phyloP scores from a whole-genome alignment of 768 basidiomycete genomes.

The Heimioporus sp. region DNA sequence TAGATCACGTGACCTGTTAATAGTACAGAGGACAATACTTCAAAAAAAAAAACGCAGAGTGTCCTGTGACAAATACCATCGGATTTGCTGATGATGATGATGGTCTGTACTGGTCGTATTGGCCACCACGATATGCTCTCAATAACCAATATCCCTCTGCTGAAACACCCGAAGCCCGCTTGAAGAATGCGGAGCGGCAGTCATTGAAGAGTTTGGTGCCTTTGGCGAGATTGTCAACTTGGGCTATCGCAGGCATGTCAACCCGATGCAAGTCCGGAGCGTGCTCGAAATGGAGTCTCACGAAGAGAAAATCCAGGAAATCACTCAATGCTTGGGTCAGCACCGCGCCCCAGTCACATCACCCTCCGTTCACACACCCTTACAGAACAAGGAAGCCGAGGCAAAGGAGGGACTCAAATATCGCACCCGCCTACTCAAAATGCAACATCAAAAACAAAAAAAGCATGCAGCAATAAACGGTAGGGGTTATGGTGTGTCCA shows the following conservation, averaged over 20 bases:
- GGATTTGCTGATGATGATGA: too few species aligned
- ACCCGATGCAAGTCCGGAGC: conserved; percentile 74
- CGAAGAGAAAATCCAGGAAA: conserved; percentile 95
- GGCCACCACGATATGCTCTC: too few species aligned
- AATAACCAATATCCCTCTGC: too few species aligned
- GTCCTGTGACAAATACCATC: too few species aligned
- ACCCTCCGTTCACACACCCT: too few species aligned
- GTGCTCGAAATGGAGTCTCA: conserved; percentile 89
- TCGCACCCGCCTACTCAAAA: conserved; percentile 95
- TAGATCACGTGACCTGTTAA: too few species aligned
- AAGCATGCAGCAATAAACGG: conserved; percentile 57
- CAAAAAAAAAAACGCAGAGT: too few species aligned
- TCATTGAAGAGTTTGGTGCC: conserved; percentile 88
- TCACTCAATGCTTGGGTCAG: conserved; percentile 90
- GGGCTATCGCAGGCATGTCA: conserved; percentile 80
- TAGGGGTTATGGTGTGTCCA: conserved; percentile 54
- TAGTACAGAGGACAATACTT: too few species aligned
- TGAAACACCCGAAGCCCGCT: too few species aligned
- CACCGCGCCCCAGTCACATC: not conserved
- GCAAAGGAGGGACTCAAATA: conserved; percentile 99
- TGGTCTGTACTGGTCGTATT: too few species aligned
- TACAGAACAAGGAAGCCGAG: conserved; percentile 96
- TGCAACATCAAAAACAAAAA: conserved; percentile 95
- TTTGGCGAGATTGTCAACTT: conserved; percentile 96
- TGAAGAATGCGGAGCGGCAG: too few species aligned